Percentiles rank a stretch among this genome's conserved stretches.
phyloP scores from a whole-genome alignment of 1,284 basidiomycete species.

The Ganoderma resinaceum region DNA sequence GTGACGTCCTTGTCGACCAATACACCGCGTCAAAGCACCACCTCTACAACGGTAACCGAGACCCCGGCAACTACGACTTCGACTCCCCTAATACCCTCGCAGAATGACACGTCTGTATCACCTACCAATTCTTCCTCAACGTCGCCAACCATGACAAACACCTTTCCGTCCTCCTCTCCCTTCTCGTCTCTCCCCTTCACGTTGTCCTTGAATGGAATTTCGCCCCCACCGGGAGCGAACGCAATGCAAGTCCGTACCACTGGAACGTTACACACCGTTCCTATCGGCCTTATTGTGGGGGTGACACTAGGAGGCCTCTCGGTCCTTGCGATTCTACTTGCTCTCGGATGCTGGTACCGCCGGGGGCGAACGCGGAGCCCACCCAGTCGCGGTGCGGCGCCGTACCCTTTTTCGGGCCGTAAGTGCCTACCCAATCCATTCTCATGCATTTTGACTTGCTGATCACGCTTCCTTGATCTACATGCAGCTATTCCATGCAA shows the following conservation, averaged over 20 bases:
- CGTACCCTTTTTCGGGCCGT: neutral
- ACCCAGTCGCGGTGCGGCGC: neutral
- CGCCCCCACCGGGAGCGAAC: neutral
- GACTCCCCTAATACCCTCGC: too few species aligned
- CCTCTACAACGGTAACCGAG: too few species aligned
- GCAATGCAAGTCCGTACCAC: neutral
- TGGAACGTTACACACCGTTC: neutral
- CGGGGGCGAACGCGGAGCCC: neutral
- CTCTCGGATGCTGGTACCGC: neutral
- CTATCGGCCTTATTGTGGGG: neutral
- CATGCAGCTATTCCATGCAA: too few species aligned
- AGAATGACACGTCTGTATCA: neutral
- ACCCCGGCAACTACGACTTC: too few species aligned
- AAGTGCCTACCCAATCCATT: neutral
- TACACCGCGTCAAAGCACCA: too few species aligned
- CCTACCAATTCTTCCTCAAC: neutral
- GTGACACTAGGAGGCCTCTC: neutral
- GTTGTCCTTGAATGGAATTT: neutral
- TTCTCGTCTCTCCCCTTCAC: neutral
- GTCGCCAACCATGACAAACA: neutral
- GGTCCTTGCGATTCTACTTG: neutral
- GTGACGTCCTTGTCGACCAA: too few species aligned
- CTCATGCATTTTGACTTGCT: too few species aligned
- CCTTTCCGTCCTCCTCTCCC: neutral
- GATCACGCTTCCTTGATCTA: too few species aligned